Evolutionary conservation across 257 asterid genomes (phyloP).

Genomic region (Linderniella brevidens): DNA sequence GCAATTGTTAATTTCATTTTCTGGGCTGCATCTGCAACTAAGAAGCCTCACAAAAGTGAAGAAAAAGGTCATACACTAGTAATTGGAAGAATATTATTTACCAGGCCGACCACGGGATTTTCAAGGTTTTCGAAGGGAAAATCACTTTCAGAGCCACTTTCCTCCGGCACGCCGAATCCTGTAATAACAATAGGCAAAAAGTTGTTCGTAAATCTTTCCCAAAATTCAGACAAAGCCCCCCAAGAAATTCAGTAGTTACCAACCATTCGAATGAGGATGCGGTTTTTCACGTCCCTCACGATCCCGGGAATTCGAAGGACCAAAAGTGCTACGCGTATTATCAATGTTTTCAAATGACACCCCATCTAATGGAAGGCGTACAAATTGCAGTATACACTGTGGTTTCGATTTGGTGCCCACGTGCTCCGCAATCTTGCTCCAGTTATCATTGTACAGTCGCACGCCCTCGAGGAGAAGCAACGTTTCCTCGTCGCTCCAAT

Average conservation of each 20-base stretch:
- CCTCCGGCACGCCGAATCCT: slow-evolving; percentile 38
- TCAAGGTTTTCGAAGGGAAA: slow-evolving; percentile 60
- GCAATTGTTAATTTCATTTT: too few species aligned
- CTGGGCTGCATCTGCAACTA: neutral
- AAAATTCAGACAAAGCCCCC: neutral
- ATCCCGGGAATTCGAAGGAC: slow-evolving; percentile 21
- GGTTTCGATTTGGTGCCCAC: slow-evolving; percentile 94
- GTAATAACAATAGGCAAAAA: slow-evolving; percentile 13
- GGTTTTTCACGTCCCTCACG: slow-evolving; percentile 25
- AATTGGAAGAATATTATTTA: slow-evolving; percentile 7
- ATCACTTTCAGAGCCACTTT: slow-evolving; percentile 31
- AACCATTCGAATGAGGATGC: slow-evolving; percentile 42
- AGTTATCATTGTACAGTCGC: slow-evolving; percentile 65
- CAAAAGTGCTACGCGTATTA: slow-evolving; percentile 32
- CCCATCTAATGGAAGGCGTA: slow-evolving; percentile 50
- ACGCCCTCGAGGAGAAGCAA: slow-evolving; percentile 78
- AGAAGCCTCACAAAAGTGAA: neutral
- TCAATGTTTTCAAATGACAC: slow-evolving; percentile 25
- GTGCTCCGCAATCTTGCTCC: slow-evolving; percentile 80
- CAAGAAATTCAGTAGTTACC: slow-evolving; percentile 11
- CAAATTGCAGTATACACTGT: slow-evolving; percentile 82
- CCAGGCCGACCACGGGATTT: slow-evolving; percentile 88
- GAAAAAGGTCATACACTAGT: too few species aligned
- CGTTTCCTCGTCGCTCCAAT: slow-evolving; percentile 91
- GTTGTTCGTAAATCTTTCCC: neutral